These are phyloP conservation scores for Aspergillus viridinutans DNA, from an alignment of 2,329 filamentous ascomycete genomes.

Conservation along the genomic window DNA sequence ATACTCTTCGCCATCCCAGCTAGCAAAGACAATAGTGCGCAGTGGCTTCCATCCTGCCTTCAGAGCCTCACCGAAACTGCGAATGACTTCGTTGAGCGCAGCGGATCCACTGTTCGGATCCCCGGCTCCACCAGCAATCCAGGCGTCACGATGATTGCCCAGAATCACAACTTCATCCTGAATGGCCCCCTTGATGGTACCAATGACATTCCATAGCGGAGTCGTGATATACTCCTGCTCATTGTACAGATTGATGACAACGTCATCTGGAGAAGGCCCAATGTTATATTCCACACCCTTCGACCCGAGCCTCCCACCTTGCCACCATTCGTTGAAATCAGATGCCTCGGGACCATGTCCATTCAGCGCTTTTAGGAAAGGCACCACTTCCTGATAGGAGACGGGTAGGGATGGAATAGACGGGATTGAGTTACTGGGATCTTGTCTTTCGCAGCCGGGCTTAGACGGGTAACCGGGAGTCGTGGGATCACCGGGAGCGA, in stretches of 20 bases:
- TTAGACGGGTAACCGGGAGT: slow-evolving; percentile 93
- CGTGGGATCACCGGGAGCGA: slow-evolving; percentile 70
- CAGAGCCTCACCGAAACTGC: slow-evolving; percentile 68
- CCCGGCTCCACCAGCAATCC: slow-evolving; percentile 78
- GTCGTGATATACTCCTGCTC: slow-evolving; percentile 78
- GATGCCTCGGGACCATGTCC: slow-evolving; percentile 75
- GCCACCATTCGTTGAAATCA: slow-evolving; percentile 70
- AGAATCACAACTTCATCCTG: slow-evolving; percentile 81
- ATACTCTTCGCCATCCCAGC: slow-evolving; percentile 81
- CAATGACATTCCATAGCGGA: slow-evolving; percentile 86
- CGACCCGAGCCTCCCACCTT: slow-evolving; percentile 67
- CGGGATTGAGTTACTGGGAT: slow-evolving; percentile 67
- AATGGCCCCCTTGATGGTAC: slow-evolving; percentile 82
- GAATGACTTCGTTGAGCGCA: slow-evolving; percentile 71
- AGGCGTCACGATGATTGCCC: slow-evolving; percentile 89
- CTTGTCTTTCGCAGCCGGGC: slow-evolving; percentile 73
- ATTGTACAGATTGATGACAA: slow-evolving; percentile 71
- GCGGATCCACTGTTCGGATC: slow-evolving; percentile 82
- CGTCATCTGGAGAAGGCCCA: slow-evolving; percentile 69
- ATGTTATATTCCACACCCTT: slow-evolving; percentile 82
- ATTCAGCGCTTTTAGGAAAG: slow-evolving; percentile 84
- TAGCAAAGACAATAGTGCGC: slow-evolving; percentile 87
- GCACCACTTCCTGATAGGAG: slow-evolving; percentile 80
- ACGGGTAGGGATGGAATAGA: slow-evolving; percentile 88
- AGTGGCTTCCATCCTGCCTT: slow-evolving; percentile 76